Percentiles rank a stretch among this genome's conserved stretches.
Conservation (phyloP, 2,329 filamentous ascomycete species). For the Pseudopithomyces maydicus region DNA sequence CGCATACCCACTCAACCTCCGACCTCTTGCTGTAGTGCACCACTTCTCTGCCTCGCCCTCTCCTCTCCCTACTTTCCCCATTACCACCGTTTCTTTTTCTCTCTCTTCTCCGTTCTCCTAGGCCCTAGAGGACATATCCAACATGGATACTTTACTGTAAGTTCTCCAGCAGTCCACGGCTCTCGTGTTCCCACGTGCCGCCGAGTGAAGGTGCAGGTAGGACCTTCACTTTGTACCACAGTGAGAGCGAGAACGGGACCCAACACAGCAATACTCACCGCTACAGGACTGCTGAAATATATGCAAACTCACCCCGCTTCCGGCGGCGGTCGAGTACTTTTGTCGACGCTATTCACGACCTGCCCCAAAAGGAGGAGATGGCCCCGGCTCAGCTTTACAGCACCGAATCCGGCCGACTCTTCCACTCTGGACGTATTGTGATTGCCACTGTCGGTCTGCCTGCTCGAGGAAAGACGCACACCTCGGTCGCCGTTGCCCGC, state of each 20-base stretch:
- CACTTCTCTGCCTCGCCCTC: slow-evolving; percentile 8
- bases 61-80: slow-evolving; percentile 6
- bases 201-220: slow-evolving; percentile 7
- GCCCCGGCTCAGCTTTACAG: slow-evolving; percentile 97
- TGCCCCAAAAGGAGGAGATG: slow-evolving; percentile 80
- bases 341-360: slow-evolving; percentile 95
- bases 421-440: slow-evolving; percentile 95
- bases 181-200: slow-evolving; percentile 19
- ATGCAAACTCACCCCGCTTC: slow-evolving; percentile 87
- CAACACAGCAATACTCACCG: slow-evolving; percentile 22
- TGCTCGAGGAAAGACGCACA: slow-evolving; percentile 96
- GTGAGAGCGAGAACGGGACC: background rate
- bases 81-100: slow-evolving; percentile 3
- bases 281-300: slow-evolving; percentile 82
- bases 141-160: slow-evolving; percentile 68
- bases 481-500: slow-evolving; percentile 91
- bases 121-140: slow-evolving; percentile 15
- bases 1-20: slow-evolving; percentile 10
- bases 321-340: slow-evolving; percentile 93
- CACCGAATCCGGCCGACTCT: slow-evolving; percentile 94
- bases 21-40: slow-evolving; percentile 3
- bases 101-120: slow-evolving; percentile 11
- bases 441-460: slow-evolving; percentile 97
- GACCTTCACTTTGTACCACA: slow-evolving; percentile 1
- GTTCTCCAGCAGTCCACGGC: slow-evolving; percentile 40